phyloP scores from a whole-genome alignment of 495 filamentous ascomycete species.

The Filosporella fistucella region DNA sequence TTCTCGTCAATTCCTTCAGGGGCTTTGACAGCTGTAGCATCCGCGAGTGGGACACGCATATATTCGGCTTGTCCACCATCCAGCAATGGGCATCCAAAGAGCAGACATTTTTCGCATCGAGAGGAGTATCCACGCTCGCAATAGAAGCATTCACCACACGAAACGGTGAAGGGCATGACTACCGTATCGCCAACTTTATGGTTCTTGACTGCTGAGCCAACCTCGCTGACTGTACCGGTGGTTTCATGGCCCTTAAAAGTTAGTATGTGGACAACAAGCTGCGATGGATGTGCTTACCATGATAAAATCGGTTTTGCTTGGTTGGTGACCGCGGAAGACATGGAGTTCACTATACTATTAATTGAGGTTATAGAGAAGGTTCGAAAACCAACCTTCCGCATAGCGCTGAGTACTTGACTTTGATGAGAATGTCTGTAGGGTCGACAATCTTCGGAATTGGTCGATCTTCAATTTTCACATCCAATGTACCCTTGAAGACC shows the following conservation, averaged over 20 bases:
- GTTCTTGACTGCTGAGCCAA: constrained; percentile 62
- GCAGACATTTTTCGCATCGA: constrained; percentile 66
- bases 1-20: constrained; percentile 72
- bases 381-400: constrained; percentile 66
- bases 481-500: constrained; percentile 60
- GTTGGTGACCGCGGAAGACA: constrained; percentile 79
- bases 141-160: constrained; percentile 87
- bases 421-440: constrained; percentile 75
- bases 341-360: constrained; percentile 69
- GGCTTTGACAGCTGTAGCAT: constrained; percentile 74
- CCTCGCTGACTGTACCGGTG: constrained; percentile 66
- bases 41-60: constrained; percentile 80
- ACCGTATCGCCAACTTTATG: constrained; percentile 74
- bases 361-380: constrained; percentile 2
- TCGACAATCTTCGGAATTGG: constrained; percentile 63
- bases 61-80: constrained; percentile 93
- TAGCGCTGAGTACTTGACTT: constrained; percentile 79
- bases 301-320: constrained; percentile 48
- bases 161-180: constrained; percentile 81
- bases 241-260: constrained; percentile 67
- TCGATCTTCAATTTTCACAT: constrained; percentile 59
- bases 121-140: constrained; percentile 79
- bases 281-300: constrained; percentile 36
- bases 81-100: constrained; percentile 71
- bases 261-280: neutral